phyloP scores from a whole-genome alignment of 2,329 filamentous ascomycete species.

The Aspergillus clavatus region DNA sequence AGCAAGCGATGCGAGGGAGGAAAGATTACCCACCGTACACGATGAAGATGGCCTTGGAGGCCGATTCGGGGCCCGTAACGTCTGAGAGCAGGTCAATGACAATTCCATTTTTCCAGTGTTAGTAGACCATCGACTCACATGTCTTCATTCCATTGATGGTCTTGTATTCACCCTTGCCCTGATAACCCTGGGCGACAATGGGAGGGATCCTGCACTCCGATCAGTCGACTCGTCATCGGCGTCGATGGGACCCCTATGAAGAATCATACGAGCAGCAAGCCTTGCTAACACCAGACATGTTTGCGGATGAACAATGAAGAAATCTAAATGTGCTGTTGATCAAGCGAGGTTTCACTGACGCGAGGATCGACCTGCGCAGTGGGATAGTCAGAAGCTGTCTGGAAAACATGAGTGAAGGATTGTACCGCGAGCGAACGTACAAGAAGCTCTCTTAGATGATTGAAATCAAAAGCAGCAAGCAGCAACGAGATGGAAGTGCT shows the following conservation, averaged over 20 bases:
- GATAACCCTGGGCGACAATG: slow-evolving; percentile 44
- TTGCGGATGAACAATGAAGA: slow-evolving; percentile 21
- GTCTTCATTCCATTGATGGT: slow-evolving; percentile 59
- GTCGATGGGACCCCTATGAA: neutral
- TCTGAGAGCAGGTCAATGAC: slow-evolving; percentile 33
- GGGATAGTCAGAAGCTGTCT: slow-evolving; percentile 21
- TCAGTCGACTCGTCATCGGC: neutral
- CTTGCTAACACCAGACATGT: slow-evolving; percentile 41
- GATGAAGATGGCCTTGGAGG: slow-evolving; percentile 54
- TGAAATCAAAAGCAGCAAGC: neutral
- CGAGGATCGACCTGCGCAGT: slow-evolving; percentile 18
- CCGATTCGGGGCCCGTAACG: slow-evolving; percentile 52
- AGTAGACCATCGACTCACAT: slow-evolving; percentile 37
- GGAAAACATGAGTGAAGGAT: slow-evolving; percentile 11
- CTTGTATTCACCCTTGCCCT: slow-evolving; percentile 55
- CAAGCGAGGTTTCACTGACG: slow-evolving; percentile 10
- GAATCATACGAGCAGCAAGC: slow-evolving; percentile 42
- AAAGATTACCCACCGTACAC: slow-evolving; percentile 42
- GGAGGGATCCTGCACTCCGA: slow-evolving; percentile 35
- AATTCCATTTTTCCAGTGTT: neutral
- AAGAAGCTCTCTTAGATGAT: neutral
- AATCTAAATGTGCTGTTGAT: slow-evolving; percentile 6
- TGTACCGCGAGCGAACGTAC: neutral
- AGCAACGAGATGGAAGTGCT: neutral
- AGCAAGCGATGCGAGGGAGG: neutral